These are phyloP conservation scores for Coemansia sp. DNA, from an alignment of 192 early-diverging fungal species.

Conservation along the genomic window DNA sequence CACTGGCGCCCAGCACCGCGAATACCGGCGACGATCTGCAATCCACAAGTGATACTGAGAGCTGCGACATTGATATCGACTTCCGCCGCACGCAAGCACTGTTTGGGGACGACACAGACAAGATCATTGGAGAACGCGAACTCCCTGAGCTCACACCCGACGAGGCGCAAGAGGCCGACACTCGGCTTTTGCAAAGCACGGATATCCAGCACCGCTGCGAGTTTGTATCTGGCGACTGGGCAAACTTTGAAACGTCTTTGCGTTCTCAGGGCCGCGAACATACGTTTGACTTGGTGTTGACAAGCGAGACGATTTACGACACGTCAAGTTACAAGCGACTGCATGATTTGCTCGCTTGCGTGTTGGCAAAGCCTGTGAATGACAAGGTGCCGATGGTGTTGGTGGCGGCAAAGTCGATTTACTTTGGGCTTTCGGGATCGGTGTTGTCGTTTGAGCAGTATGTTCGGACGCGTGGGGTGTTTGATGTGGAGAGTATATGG, in stretches of 20 bases:
- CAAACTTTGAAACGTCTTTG: constrained; percentile 49
- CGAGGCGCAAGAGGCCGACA: constrained; percentile 35
- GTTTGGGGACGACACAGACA: constrained; percentile 38
- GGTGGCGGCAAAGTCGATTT: constrained; percentile 88
- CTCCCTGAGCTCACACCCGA: constrained; percentile 45
- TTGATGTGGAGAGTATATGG: constrained; percentile 62
- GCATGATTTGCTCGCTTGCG: constrained; percentile 57
- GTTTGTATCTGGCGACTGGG: constrained; percentile 72
- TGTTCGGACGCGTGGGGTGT: constrained; percentile 57
- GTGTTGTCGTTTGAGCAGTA: constrained; percentile 71
- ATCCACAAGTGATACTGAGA: constrained; percentile 32
- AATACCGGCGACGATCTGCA: constrained; percentile 64
- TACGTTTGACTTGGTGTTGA: constrained; percentile 71
- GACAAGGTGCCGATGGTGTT: constrained; percentile 37
- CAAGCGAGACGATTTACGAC: constrained; percentile 78
- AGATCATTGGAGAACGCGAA: constrained; percentile 34
- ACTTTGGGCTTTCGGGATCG: constrained; percentile 93
- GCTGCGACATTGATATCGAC: constrained; percentile 49
- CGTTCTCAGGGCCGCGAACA: constrained; percentile 49
- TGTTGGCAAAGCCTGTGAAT: constrained; percentile 46
- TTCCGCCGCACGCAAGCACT: constrained; percentile 38
- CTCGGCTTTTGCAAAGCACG: constrained; percentile 12
- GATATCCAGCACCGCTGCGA: constrained; percentile 45
- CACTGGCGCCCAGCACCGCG: constrained; percentile 31
- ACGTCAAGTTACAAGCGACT: constrained; percentile 62